These are phyloP conservation scores for Pulicaria dysenterica DNA, from an alignment of 129 eudicot genomes.

Conservation along the genomic window DNA sequence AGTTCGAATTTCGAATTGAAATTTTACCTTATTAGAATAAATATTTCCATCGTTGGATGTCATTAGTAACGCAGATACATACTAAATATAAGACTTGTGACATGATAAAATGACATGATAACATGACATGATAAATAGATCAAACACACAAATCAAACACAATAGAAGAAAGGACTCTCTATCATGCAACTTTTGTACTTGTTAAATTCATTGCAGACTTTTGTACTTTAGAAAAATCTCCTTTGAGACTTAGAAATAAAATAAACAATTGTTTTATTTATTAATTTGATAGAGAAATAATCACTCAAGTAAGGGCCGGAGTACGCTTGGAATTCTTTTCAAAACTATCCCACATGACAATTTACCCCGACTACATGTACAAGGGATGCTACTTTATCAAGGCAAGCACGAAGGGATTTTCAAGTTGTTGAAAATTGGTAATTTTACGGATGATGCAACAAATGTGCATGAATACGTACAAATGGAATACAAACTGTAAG, in stretches of 20 bases:
- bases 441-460: background rate
- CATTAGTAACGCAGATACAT: background rate
- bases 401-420: background rate
- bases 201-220: background rate
- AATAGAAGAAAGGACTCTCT: background rate
- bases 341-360: background rate
- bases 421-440: background rate
- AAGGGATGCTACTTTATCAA: background rate
- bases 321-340: background rate
- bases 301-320: background rate
- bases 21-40: background rate
- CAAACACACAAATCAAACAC: background rate
- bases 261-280: background rate
- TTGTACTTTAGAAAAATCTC: background rate
- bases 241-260: background rate
- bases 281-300: background rate
- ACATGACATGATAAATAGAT: background rate
- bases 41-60: background rate
- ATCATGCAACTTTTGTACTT: background rate
- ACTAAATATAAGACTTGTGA: background rate
- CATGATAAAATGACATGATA: background rate
- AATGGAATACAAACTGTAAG: background rate
- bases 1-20: background rate
- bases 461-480: slow-evolving; percentile 9
- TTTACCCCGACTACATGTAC: background rate